These are phyloP conservation scores for Arthrobotrys sinensis DNA, from an alignment of 2,329 filamentous ascomycete genomes.

Conservation along the genomic window DNA sequence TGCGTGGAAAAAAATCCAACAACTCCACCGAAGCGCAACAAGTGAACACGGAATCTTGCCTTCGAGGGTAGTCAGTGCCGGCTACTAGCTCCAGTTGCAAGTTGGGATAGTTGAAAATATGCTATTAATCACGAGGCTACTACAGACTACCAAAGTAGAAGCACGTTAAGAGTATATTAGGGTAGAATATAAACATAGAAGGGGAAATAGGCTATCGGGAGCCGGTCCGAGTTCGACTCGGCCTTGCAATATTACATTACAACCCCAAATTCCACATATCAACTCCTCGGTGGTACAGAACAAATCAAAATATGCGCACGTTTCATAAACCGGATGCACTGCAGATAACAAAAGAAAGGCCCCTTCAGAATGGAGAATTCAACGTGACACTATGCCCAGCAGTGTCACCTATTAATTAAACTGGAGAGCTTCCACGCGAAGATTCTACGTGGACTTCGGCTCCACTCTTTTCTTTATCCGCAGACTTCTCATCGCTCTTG, in stretches of 20 bases:
- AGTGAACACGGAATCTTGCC: too few species aligned
- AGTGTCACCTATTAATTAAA: constrained; percentile 19
- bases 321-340: too few species aligned
- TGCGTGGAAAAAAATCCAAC: constrained; percentile 5
- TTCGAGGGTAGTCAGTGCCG: too few species aligned
- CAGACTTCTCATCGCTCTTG: constrained; percentile 45
- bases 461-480: constrained; percentile 43
- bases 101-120: too few species aligned
- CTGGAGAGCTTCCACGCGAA: constrained; percentile 34
- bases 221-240: not conserved
- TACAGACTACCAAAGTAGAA: not conserved
- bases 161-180: not conserved
- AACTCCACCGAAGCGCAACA: not conserved
- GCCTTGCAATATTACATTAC: constrained; percentile 1
- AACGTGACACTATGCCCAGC: not conserved
- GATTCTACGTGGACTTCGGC: constrained; percentile 28
- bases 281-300: not conserved
- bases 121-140: not conserved
- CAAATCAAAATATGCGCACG: not conserved
- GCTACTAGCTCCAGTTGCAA: too few species aligned
- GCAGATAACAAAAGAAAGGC: not conserved
- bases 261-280: constrained; percentile 8
- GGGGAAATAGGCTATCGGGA: not conserved
- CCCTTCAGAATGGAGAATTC: not conserved
- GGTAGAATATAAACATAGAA: constrained; percentile 16